Evolutionary conservation across 495 filamentous ascomycete genomes (phyloP).

Genomic region (Aspergillus campestris): DNA sequence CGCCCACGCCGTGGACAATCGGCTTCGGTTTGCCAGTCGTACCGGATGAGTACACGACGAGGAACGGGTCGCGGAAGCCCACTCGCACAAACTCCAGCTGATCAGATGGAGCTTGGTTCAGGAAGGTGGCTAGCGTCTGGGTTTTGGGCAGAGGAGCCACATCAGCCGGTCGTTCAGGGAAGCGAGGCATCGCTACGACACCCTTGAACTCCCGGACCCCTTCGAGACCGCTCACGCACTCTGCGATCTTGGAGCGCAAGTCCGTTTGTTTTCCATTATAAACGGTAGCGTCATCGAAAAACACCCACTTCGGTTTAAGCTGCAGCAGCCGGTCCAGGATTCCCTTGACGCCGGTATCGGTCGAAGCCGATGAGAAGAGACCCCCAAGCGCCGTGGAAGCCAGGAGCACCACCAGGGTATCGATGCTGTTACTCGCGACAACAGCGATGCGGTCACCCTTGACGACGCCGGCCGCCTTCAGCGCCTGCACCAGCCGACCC

Average conservation of each 20-base stretch:
- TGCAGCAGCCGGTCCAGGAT: constrained; percentile 66
- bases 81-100: constrained; percentile 49
- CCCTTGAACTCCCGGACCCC: constrained; percentile 52
- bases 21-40: constrained; percentile 69
- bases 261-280: constrained; percentile 74
- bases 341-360: constrained; percentile 72
- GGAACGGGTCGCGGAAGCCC: constrained; percentile 57
- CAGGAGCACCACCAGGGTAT: constrained; percentile 58
- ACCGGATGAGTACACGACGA: constrained; percentile 63
- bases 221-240: constrained; percentile 53
- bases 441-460: constrained; percentile 66
- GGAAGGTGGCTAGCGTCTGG: constrained; percentile 44
- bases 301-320: constrained; percentile 62
- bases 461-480: constrained; percentile 52
- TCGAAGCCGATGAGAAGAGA: constrained; percentile 62
- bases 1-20: constrained; percentile 62
- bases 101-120: constrained; percentile 35
- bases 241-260: constrained; percentile 59
- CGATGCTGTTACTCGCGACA: constrained; percentile 63
- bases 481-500: constrained; percentile 49
- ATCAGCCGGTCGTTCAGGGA: constrained; percentile 46
- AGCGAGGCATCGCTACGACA: constrained; percentile 58
- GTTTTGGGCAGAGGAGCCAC: constrained; percentile 45
- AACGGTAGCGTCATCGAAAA: constrained; percentile 68
- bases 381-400: constrained; percentile 59